Conservation (phyloP, 148 eudicot species). For the Rhododendron mucronatum region DNA sequence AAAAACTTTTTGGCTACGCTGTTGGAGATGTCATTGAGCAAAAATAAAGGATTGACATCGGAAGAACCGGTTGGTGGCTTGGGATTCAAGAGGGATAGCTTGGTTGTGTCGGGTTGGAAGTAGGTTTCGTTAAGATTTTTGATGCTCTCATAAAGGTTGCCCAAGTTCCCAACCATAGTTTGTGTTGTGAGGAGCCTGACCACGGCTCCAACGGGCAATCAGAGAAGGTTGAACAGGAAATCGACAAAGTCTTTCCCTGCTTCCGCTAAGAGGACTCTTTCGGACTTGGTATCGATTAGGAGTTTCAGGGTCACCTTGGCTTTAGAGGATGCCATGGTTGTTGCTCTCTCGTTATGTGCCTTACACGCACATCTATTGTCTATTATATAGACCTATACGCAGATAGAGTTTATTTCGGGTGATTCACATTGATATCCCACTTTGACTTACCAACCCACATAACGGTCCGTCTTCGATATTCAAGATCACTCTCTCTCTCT, state of each 20-base stretch:
- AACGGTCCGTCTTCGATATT: no score
- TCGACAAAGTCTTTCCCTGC: constrained; percentile 32
- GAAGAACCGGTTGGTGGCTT: no score
- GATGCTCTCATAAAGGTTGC: constrained; percentile 2
- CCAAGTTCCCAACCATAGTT: constrained; percentile 16
- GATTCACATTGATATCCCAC: no score
- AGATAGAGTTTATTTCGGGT: no score
- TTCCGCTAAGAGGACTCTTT: constrained; percentile 31
- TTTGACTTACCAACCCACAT: no score
- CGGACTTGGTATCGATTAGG: constrained; percentile 14
- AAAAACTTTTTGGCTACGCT: no score
- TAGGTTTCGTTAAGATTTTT: constrained; percentile 10
- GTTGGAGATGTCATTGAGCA: no score
- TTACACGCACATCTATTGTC: no score
- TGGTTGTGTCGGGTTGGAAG: background rate
- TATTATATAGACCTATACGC: no score
- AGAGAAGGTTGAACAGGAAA: constrained; percentile 1
- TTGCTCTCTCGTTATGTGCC: background rate
- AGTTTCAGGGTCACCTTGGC: constrained; percentile 21
- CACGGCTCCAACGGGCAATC: background rate
- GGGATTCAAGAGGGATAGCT: no score
- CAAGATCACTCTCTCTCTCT: no score
- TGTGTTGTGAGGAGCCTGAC: constrained; percentile 1
- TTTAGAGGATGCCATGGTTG: background rate
- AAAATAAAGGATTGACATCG: no score